A percentile compares a stretch with the other conserved stretches of the same genome.
phyloP scores from a whole-genome alignment of 177 flowering plant genomes.

The Vitis hybrid region DNA sequence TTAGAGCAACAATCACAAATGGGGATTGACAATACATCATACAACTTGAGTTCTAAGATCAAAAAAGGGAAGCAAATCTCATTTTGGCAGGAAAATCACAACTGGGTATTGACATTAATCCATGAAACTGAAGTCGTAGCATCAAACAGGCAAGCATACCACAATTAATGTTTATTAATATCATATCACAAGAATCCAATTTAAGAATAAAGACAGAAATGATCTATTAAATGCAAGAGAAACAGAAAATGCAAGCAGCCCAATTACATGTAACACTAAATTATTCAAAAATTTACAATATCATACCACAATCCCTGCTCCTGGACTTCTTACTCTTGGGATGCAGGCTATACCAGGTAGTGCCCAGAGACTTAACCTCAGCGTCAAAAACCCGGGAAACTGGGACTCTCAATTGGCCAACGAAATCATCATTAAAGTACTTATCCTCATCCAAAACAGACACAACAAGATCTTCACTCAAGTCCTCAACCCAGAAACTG shows the following conservation, averaged over 20 bases:
- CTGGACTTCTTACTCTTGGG: slow-evolving; percentile 80
- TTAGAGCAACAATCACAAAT: too few relatives aligned
- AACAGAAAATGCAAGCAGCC: slow-evolving; percentile 20
- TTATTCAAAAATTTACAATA: neutral
- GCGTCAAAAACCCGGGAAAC: slow-evolving; percentile 71
- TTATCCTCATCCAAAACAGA: slow-evolving; percentile 85
- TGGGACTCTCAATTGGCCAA: slow-evolving; percentile 73
- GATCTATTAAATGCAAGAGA: neutral
- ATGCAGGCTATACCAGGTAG: slow-evolving; percentile 72
- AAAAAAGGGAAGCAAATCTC: too few relatives aligned
- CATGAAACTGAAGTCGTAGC: too few relatives aligned
- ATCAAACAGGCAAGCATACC: too few relatives aligned
- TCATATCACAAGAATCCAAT: too few relatives aligned
- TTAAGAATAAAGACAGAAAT: neutral
- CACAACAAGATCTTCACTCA: slow-evolving; percentile 67
- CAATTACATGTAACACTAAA: slow-evolving; percentile 4
- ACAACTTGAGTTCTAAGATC: too few relatives aligned
- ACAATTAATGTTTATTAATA: too few relatives aligned
- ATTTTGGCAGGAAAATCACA: too few relatives aligned
- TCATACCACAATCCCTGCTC: slow-evolving; percentile 63
- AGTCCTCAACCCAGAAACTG: slow-evolving; percentile 76
- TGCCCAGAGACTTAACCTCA: slow-evolving; percentile 57
- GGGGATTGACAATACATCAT: too few relatives aligned
- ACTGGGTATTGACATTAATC: too few relatives aligned
- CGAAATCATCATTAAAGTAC: slow-evolving; percentile 85